Conservation (phyloP, 192 early-diverging fungal genomes). For the Rhizophagus prolifer region DNA sequence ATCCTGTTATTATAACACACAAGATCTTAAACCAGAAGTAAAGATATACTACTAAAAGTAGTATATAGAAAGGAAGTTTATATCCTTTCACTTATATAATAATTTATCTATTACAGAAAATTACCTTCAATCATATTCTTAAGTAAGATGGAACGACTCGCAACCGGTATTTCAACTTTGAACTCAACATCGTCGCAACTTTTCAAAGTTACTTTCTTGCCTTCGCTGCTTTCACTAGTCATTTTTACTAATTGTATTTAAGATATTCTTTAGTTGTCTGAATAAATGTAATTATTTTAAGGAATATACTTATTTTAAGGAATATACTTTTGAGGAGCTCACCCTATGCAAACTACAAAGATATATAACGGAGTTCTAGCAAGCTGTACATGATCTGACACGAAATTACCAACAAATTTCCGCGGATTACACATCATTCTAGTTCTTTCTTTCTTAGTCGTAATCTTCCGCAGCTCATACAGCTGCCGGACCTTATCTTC, state of each 20-base stretch:
- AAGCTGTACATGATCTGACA: too few relatives aligned
- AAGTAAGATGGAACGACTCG: slow-evolving; percentile 73
- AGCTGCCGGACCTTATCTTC: too few relatives aligned
- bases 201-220: slow-evolving; percentile 49
- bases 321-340: too few relatives aligned
- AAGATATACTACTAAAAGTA: not conserved
- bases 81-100: not conserved
- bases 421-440: too few relatives aligned
- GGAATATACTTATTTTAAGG: too few relatives aligned
- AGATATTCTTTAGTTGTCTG: too few relatives aligned
- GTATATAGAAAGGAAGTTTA: not conserved
- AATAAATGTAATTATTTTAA: too few relatives aligned
- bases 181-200: slow-evolving; percentile 67
- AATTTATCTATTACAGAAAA: not conserved
- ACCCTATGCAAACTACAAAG: too few relatives aligned
- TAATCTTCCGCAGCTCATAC: too few relatives aligned
- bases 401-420: too few relatives aligned
- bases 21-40: not conserved
- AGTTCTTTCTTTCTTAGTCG: too few relatives aligned
- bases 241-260: not conserved
- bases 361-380: too few relatives aligned
- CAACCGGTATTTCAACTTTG: slow-evolving; percentile 62
- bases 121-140: slow-evolving; percentile 77
- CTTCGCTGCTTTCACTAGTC: not conserved
- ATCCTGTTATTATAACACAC: not conserved